Percentiles rank a stretch among this genome's conserved stretches.
These are phyloP conservation scores for Aspergillus saccharolyticus DNA, from an alignment of 495 filamentous ascomycete genomes.

Conservation along the genomic window DNA sequence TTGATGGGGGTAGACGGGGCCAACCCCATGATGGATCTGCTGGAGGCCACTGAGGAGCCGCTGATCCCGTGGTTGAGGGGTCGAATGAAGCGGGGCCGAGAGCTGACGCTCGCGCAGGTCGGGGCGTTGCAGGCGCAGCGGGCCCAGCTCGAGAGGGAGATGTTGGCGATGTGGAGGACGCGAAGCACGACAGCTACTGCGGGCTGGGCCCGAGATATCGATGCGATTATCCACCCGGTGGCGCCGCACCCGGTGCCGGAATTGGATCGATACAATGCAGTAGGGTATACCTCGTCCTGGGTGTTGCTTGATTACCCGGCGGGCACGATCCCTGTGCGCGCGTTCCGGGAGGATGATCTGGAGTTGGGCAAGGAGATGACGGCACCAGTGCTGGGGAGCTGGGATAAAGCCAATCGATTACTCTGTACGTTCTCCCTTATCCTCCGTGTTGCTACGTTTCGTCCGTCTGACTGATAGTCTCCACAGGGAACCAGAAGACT, in stretches of 20 bases:
- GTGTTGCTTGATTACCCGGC: slow-evolving; percentile 60
- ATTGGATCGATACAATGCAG: slow-evolving; percentile 58
- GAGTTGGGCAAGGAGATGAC: slow-evolving; percentile 42
- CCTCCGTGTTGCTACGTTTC: background rate
- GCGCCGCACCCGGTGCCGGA: slow-evolving; percentile 59
- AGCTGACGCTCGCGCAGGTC: slow-evolving; percentile 39
- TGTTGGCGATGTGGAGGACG: slow-evolving; percentile 52
- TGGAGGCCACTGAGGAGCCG: slow-evolving; percentile 50
- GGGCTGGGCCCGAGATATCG: slow-evolving; percentile 28
- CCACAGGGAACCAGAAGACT: slow-evolving; percentile 45
- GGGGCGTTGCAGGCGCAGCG: slow-evolving; percentile 47
- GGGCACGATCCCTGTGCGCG: slow-evolving; percentile 51
- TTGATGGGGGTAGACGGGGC: slow-evolving; percentile 55
- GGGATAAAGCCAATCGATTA: slow-evolving; percentile 58
- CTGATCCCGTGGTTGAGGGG: slow-evolving; percentile 55
- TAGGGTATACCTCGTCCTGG: slow-evolving; percentile 57
- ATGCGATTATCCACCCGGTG: slow-evolving; percentile 52
- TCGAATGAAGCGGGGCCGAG: slow-evolving; percentile 39
- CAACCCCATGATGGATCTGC: slow-evolving; percentile 46
- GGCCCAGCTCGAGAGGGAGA: slow-evolving; percentile 45
- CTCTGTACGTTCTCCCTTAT: slow-evolving; percentile 47
- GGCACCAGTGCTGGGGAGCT: slow-evolving; percentile 40
- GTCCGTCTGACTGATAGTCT: too few relatives aligned
- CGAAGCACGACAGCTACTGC: slow-evolving; percentile 11
- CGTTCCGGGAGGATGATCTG: slow-evolving; percentile 45